phyloP scores from a whole-genome alignment of 257 asterid genomes.

The Galeopsis tetrahit region DNA sequence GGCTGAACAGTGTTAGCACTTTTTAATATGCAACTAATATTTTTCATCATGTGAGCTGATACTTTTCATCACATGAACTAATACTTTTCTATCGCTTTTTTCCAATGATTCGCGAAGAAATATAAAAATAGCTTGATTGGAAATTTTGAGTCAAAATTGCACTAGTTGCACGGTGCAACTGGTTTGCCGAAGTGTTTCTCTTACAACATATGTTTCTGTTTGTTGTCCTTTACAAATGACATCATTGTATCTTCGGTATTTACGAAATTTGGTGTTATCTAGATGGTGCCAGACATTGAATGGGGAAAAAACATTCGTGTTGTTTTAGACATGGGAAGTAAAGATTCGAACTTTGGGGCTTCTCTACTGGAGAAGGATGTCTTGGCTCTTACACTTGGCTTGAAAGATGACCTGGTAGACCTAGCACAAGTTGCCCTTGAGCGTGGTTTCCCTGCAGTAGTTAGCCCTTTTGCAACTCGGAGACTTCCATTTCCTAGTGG shows the following conservation, averaged over 20 bases:
- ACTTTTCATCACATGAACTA: no score
- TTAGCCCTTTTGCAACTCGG: conserved; percentile 71
- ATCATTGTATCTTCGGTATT: conserved; percentile 27
- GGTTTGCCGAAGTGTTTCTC: no score
- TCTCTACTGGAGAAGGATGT: conserved; percentile 77
- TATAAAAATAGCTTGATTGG: no score
- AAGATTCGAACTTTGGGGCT: conserved; percentile 82
- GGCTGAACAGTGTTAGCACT: no score
- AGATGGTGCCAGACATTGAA: conserved; percentile 98
- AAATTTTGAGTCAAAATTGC: no score
- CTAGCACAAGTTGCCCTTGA: conserved; percentile 87
- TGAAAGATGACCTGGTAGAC: conserved; percentile 87
- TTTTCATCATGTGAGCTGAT: no score
- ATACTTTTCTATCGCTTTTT: no score
- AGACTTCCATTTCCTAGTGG: conserved; percentile 96
- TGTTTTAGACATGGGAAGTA: conserved; percentile 86
- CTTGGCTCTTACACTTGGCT: conserved; percentile 75
- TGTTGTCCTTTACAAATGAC: conserved; percentile 19
- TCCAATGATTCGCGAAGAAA: no score
- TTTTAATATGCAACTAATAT: no score
- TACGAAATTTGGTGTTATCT: conserved; percentile 39
- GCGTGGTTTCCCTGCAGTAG: conserved; percentile 91
- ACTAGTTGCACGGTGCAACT: no score
- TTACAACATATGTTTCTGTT: conserved; percentile 17
- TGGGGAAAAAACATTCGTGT: conserved; percentile 94